Conservation (phyloP, 2,329 filamentous ascomycete species). For the Macrophomina pseudophaseolina region DNA sequence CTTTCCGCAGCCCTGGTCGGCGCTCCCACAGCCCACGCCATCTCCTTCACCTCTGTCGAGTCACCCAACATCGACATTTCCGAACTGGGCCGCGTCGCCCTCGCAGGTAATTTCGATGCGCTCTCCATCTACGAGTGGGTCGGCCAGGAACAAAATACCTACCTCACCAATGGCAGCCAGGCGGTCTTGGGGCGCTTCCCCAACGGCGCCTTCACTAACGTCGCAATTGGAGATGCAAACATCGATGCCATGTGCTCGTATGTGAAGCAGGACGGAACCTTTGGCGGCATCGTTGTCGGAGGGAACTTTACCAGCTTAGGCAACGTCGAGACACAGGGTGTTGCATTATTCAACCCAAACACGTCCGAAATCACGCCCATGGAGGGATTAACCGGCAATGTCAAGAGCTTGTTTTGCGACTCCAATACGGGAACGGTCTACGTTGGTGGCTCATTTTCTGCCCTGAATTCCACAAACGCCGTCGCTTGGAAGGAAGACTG, state of each 20-base stretch:
- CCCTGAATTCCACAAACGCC: conserved; percentile 84
- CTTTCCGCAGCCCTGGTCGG: conserved; percentile 33
- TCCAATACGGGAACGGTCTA: conserved; percentile 78
- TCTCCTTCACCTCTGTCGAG: conserved; percentile 65
- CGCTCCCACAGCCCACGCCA: conserved; percentile 35
- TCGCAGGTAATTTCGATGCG: conserved; percentile 88
- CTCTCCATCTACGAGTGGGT: conserved; percentile 88
- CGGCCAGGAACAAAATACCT: conserved; percentile 73
- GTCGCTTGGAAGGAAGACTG: conserved; percentile 80
- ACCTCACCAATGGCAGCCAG: conserved; percentile 76
- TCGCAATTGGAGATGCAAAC: conserved; percentile 79
- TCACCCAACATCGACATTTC: conserved; percentile 77
- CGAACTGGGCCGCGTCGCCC: conserved; percentile 78
- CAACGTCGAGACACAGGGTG: conserved; percentile 72
- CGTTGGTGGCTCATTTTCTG: conserved; percentile 84
- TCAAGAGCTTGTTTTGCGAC: conserved; percentile 85
- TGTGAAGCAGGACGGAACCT: conserved; percentile 63
- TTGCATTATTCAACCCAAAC: conserved; percentile 80
- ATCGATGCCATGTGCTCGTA: conserved; percentile 90
- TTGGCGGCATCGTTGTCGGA: conserved; percentile 79
- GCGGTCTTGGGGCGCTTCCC: conserved; percentile 82
- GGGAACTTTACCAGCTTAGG: conserved; percentile 96
- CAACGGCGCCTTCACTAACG: conserved; percentile 78
- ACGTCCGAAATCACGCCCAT: conserved; percentile 74
- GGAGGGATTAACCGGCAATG: conserved; percentile 79